Evolutionary conservation across 106 monocot species (phyloP), one percentile per base, ranked within the genome.

Genomic region (Dendrobium catenatum): DNA sequence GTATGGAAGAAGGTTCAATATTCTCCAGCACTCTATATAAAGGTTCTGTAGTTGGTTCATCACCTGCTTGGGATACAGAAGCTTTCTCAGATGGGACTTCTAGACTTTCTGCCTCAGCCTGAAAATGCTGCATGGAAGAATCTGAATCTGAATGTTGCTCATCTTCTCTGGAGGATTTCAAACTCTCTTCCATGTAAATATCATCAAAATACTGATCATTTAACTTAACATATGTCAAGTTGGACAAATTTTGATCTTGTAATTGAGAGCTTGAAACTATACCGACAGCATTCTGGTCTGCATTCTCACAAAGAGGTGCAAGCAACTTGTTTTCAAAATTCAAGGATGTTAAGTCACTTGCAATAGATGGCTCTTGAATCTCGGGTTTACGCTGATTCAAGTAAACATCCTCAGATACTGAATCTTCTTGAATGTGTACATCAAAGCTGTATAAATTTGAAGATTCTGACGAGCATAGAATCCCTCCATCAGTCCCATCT

Each of bases 31-130:
- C 82, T 61, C 83, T 33, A 55, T 44, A 4, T 37, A 74, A 49
- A 70, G 83, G 70, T 67, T 10, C 10, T 68, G 15, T 0, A 77
- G 68, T 77, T 46, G 47, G 6, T 80, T 85, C 80, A 79, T 72
- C 73, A 37, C 18, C 73, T 78, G 75, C 54, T 80, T 64, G 51
- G 51, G 44, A 41, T 72, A 78, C 68, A 54, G 77, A 82, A 4
- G 31, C 72, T 75, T 75, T 70, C 73, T 82, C 80, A 75, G 49
- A 76, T 76, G 8, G 49, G 49, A 27, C 2, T 76, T 76, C 49
- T 51, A 13, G 9, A n/a, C 49, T 47, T 76, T 42, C 49, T 74
- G 74, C 19, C 43, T 74, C 74, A 74, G 10, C 43, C 1, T 43
- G 42, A 74, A 18, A 27, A 43, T 20, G 20, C 40, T 6, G 74